phyloP scores from a whole-genome alignment of 805 yeast genomes.

The Debaryomyces castellii region DNA sequence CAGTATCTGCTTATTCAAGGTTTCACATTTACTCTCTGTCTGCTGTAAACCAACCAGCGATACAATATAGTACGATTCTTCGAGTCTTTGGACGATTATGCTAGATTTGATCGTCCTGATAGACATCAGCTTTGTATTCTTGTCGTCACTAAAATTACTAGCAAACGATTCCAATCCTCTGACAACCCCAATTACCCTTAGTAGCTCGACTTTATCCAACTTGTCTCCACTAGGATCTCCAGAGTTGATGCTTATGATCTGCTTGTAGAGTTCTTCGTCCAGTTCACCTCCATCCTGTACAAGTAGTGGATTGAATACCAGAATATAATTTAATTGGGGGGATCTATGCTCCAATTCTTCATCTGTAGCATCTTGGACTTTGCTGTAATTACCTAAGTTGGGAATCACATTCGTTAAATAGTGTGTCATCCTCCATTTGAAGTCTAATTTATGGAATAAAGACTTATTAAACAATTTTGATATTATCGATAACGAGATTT shows the following conservation, averaged over 20 bases:
- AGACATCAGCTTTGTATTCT: slow-evolving; percentile 12
- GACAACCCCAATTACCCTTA: slow-evolving; percentile 33
- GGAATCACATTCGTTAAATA: slow-evolving; percentile 33
- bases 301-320: slow-evolving; percentile 33
- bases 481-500: not conserved
- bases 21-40: slow-evolving; percentile 13
- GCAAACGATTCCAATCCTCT: slow-evolving; percentile 36
- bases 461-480: not conserved
- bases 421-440: slow-evolving; percentile 18
- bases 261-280: slow-evolving; percentile 29
- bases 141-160: slow-evolving; percentile 17
- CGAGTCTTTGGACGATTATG: slow-evolving; percentile 24
- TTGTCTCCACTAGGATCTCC: slow-evolving; percentile 4
- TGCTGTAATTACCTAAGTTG: slow-evolving; percentile 13
- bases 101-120: slow-evolving; percentile 26
- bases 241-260: slow-evolving; percentile 20
- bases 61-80: slow-evolving; percentile 23
- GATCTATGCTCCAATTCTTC: not conserved
- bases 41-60: slow-evolving; percentile 15
- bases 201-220: slow-evolving; percentile 18
- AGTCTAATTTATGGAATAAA: not conserved
- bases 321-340: slow-evolving; percentile 19
- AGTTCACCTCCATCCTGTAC: slow-evolving; percentile 23
- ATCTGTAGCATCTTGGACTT: not conserved
- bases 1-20: slow-evolving; percentile 25